phyloP scores from a whole-genome alignment of 768 basidiomycete genomes.

The Pulveroboletus sp. region DNA sequence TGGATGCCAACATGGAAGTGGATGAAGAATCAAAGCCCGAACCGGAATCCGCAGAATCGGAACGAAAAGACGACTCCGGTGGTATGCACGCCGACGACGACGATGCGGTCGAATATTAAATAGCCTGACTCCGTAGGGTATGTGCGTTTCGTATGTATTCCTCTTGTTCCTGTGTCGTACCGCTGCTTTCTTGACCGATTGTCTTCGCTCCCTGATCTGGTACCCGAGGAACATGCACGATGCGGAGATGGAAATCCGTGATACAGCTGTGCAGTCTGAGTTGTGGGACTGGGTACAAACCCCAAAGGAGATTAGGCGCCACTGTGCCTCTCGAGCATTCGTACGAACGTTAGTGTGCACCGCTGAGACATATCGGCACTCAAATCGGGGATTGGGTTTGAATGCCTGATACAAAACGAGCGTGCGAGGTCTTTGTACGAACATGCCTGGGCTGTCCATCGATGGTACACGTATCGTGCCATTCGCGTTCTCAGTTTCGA shows the following conservation, averaged over 20 bases:
- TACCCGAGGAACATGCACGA: not conserved
- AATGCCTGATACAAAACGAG: not conserved
- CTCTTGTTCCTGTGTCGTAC: slow-evolving; percentile 4
- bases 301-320: not conserved
- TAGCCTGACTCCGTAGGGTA: slow-evolving; percentile 21
- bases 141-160: slow-evolving; percentile 25
- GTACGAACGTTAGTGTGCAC: too few species aligned
- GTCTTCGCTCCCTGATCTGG: slow-evolving; percentile 1
- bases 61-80: slow-evolving; percentile 50
- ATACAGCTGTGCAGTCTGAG: not conserved
- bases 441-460: too few species aligned
- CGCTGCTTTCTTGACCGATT: slow-evolving; percentile 17
- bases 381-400: not conserved
- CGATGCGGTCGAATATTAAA: slow-evolving; percentile 75
- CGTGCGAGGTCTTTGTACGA: too few species aligned
- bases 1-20: slow-evolving; percentile 33
- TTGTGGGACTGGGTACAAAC: not conserved
- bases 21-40: slow-evolving; percentile 33
- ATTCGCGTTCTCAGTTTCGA: too few species aligned
- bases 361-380: not conserved
- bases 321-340: not conserved
- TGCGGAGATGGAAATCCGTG: not conserved
- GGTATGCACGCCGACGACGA: slow-evolving; percentile 67
- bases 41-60: slow-evolving; percentile 34
- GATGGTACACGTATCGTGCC: too few species aligned